These are phyloP conservation scores for Botrytis sinoallii DNA, from an alignment of 2,329 filamentous ascomycete species.

Conservation along the genomic window DNA sequence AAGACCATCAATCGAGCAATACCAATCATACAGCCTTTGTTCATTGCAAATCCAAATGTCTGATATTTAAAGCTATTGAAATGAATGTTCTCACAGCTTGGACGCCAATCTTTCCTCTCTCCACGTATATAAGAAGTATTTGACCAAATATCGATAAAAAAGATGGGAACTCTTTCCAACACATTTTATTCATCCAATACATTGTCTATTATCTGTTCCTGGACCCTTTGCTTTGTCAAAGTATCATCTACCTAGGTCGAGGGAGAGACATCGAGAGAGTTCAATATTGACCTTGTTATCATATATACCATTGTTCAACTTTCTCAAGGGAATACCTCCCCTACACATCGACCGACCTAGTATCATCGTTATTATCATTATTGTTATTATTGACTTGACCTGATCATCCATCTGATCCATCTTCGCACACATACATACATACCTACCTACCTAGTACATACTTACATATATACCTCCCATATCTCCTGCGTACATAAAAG, in stretches of 20 bases:
- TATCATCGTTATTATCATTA: neutral
- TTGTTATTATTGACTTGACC: neutral
- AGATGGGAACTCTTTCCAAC: neutral
- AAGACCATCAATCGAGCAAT: neutral
- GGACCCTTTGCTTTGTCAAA: neutral
- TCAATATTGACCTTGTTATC: neutral
- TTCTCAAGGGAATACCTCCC: neutral
- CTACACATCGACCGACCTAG: neutral
- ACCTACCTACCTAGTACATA: too few relatives aligned
- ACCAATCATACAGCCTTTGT: neutral
- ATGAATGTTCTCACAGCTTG: slow-evolving; percentile 2
- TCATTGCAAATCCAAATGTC: neutral
- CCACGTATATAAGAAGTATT: neutral
- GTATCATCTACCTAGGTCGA: neutral
- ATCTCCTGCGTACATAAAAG: neutral
- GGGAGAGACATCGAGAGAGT: neutral
- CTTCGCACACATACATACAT: neutral
- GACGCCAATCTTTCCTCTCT: neutral
- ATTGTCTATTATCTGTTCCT: neutral
- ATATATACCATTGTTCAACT: neutral
- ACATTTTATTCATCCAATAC: neutral
- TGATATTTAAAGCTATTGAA: slow-evolving; percentile 3
- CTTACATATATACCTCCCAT: neutral
- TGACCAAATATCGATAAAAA: neutral
- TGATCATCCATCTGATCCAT: neutral